phyloP scores from a whole-genome alignment of 768 basidiomycete species.

The Mycena galericulata region DNA sequence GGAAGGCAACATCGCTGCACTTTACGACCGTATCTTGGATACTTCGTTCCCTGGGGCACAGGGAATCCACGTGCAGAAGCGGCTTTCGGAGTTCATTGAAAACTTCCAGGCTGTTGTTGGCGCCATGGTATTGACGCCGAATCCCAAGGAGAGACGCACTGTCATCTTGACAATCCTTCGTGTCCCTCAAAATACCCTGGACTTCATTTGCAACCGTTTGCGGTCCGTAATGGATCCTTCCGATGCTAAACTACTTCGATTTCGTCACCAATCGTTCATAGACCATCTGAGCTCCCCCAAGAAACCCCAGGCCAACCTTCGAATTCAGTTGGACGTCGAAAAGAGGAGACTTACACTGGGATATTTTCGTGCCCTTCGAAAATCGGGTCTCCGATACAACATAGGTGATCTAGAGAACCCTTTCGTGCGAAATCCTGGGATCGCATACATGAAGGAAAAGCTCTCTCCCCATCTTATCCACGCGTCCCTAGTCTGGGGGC shows the following conservation, averaged over 20 bases:
- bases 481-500: background rate
- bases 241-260: background rate
- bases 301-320: background rate
- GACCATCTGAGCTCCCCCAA: background rate
- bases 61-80: background rate
- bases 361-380: background rate
- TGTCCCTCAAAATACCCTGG: background rate
- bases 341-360: background rate
- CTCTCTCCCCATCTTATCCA: background rate
- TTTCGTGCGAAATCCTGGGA: background rate
- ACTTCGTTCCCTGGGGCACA: background rate
- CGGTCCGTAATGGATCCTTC: background rate
- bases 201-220: background rate
- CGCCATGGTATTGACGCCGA: background rate
- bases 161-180: background rate
- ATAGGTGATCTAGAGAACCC: background rate
- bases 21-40: background rate
- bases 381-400: background rate
- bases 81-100: background rate
- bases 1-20: background rate
- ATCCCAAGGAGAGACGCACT: background rate
- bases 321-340: background rate
- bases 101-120: background rate
- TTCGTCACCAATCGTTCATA: background rate
- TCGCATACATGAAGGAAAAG: background rate